Evolutionary conservation across 805 yeast genomes (phyloP).

Genomic region (Alloascoidea hylecoeti): DNA sequence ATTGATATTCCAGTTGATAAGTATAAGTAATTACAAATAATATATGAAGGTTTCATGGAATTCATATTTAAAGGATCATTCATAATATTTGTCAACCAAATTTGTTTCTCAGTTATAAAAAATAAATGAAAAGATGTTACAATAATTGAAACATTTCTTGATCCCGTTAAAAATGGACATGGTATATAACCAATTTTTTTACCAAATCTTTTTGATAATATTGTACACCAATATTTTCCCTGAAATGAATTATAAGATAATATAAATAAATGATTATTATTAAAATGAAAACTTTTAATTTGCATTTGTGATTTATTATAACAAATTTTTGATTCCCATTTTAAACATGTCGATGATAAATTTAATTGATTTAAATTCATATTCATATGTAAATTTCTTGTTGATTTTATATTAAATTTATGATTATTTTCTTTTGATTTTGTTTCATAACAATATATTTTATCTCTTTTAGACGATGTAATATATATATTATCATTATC

Average conservation of each 20-base stretch:
- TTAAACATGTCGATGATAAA: too few relatives aligned
- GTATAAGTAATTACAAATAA: neutral
- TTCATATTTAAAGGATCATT: neutral
- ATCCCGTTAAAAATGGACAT: neutral
- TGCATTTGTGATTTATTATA: neutral
- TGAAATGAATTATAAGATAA: neutral
- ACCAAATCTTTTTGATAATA: neutral
- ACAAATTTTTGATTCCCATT: conserved; percentile 1
- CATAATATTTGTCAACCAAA: neutral
- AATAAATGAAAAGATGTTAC: neutral
- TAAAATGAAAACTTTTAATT: neutral
- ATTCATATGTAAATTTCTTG: neutral
- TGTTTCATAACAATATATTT: neutral
- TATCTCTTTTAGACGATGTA: neutral
- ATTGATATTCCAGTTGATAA: neutral
- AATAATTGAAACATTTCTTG: neutral
- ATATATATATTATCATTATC: neutral
- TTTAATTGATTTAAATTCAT: too few relatives aligned
- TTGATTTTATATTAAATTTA: too few relatives aligned
- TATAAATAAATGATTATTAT: neutral
- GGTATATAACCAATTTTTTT: neutral
- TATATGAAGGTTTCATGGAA: neutral
- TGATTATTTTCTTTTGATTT: neutral
- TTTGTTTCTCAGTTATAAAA: neutral
- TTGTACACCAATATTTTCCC: neutral